Base-by-base conservation (phyloP, 257 asterid species). In the Nicotiana otophora region DNA sequence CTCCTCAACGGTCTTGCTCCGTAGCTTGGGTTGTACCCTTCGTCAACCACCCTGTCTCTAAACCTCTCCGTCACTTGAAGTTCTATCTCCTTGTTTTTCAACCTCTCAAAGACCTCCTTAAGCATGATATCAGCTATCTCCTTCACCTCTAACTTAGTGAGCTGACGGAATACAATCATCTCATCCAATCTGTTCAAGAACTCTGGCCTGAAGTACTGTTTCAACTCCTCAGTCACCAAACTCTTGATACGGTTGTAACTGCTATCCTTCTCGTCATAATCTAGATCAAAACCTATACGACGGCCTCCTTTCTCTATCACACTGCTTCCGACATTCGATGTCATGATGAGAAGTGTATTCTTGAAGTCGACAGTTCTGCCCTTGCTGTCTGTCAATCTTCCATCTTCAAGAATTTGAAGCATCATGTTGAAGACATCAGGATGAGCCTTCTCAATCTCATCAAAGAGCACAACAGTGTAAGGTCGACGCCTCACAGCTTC, bases 391-490 rank as follows among this genome's bases (percentile, higher is more conserved):
- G 98, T 93, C 87, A 95, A 81, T 85, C 98, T 85, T 30, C 97
- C 97, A 63, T 95, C 98, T 79, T 95, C 98, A 1, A 95, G 90
- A 57, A 95, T 91, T 83, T 95, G 98, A 83, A 95, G 93, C 92
- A 95, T 92, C 90, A 90, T 88, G 84, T 95, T 90, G 87, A 92
- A 93, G 64, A 95, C 92, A 81, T 95, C 96, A 0, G 94, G 89
- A 81, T 95, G 98, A 5, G 98, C 98, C 83, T 95, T 95, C 63
- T 95, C 98, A 0, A 95, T 91, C 84, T 95, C 98, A 10, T 95
- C 98, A 19, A 95, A 92, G 30, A 93, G 96, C 8, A 93, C 91
- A 1, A 95, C 89, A 0, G 93, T 92, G 70, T 91, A 94, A 0
- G 98, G 98, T n/a, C 93, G 90, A 67, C 92, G 93, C 0, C 97